Conservation (phyloP, 495 filamentous ascomycete genomes). For the Niebla homalea region DNA sequence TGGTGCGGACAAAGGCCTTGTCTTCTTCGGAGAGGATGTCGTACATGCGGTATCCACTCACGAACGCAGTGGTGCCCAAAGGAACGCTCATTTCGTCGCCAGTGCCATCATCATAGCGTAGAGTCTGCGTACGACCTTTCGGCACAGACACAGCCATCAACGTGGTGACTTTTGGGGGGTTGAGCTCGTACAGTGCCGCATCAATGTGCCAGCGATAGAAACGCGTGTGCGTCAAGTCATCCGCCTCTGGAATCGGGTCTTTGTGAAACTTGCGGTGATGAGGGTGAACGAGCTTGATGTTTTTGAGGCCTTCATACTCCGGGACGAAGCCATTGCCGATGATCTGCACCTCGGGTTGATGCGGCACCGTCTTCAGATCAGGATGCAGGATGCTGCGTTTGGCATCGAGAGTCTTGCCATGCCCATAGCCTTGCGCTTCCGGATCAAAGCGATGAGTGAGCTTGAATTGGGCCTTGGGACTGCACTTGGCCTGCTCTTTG, state of each 20-base stretch:
- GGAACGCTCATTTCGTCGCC: slow-evolving; percentile 54
- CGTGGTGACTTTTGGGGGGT: slow-evolving; percentile 56
- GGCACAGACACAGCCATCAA: slow-evolving; percentile 56
- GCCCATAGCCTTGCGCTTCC: slow-evolving; percentile 48
- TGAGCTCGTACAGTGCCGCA: slow-evolving; percentile 57
- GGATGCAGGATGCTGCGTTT: slow-evolving; percentile 60
- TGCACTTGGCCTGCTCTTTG: slow-evolving; percentile 47
- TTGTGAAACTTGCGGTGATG: slow-evolving; percentile 65
- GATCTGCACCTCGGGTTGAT: slow-evolving; percentile 66
- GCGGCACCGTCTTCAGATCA: slow-evolving; percentile 63
- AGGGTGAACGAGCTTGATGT: slow-evolving; percentile 56
- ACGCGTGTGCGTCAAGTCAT: slow-evolving; percentile 53
- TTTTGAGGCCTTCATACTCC: slow-evolving; percentile 50
- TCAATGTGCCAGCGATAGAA: slow-evolving; percentile 76
- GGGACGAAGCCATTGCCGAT: slow-evolving; percentile 58
- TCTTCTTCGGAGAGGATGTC: slow-evolving; percentile 46
- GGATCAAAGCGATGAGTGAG: slow-evolving; percentile 60
- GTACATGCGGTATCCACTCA: slow-evolving; percentile 53
- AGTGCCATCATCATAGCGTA: slow-evolving; percentile 58
- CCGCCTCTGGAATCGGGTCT: slow-evolving; percentile 43
- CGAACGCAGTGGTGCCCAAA: slow-evolving; percentile 64
- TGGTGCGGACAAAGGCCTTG: slow-evolving; percentile 48
- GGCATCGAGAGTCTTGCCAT: slow-evolving; percentile 54
- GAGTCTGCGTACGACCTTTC: slow-evolving; percentile 45
- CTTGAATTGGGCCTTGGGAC: slow-evolving; percentile 55